Conservation (phyloP, 2,329 filamentous ascomycete species). For the Trichophaea hybrida region DNA sequence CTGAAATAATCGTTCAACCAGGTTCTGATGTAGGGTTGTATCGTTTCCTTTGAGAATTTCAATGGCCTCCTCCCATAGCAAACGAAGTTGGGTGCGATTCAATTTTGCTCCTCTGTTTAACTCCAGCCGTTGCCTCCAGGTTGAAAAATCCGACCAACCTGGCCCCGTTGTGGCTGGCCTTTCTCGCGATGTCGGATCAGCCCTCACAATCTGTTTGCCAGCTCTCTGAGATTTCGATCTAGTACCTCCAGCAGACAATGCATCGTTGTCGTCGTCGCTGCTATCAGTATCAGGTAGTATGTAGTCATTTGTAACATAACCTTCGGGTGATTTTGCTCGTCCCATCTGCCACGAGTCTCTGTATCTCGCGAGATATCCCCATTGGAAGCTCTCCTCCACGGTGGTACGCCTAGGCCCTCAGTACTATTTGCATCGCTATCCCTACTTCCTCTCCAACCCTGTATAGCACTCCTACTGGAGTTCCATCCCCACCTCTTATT, state of each 20-base stretch:
- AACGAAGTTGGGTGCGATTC: not conserved
- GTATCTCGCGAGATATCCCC: too few species aligned
- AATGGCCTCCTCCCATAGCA: not conserved
- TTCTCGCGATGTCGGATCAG: not conserved
- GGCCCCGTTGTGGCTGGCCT: not conserved
- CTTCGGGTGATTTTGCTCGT: too few species aligned
- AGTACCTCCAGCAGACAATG: too few species aligned
- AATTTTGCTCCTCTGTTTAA: not conserved
- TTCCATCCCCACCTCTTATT: not conserved
- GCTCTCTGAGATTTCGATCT: not conserved
- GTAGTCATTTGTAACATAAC: too few species aligned
- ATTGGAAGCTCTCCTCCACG: too few species aligned
- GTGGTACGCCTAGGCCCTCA: too few species aligned
- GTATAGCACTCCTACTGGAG: not conserved
- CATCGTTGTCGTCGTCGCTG: not conserved
- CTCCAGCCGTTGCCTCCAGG: not conserved
- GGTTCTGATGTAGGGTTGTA: not conserved
- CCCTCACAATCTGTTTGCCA: not conserved
- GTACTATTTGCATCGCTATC: too few species aligned
- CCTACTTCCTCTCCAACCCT: too few species aligned
- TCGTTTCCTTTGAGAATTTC: not conserved
- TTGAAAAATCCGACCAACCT: not conserved
- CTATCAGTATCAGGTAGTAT: not conserved
- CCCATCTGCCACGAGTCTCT: too few species aligned
- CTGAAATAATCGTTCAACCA: not conserved